Base-by-base conservation (phyloP, 176 grass and related monocot species). In the Phoenix roebelenii region DNA sequence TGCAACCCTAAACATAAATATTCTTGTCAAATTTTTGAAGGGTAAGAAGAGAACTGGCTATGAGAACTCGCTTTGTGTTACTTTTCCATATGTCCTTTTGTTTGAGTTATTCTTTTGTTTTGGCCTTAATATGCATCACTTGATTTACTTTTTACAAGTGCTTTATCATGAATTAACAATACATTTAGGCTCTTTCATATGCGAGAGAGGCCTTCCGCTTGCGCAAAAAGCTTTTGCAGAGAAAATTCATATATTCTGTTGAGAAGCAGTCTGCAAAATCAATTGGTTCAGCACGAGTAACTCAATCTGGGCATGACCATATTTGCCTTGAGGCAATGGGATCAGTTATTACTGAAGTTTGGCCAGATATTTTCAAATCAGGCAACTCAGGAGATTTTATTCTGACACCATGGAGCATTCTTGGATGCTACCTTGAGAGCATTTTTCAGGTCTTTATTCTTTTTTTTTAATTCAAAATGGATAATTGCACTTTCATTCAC, bases 371-470 rank as follows among this genome's bases (percentile, higher is more conserved):
- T 16, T 72, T 51, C 60, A 85, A 30, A 72, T 67, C 74, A 77
- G n/a, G 22, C 22, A 66, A 17, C 64, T 30, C 49, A 7, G 24
- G 26, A 59, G 83, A 97, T 63, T 83, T 51, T 74, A 80, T 80
- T 70, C 75, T 83, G 51, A 87, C 87, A 63, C 58, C 84, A 57
- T 97, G 92, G 92, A 78, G 39, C 80, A 72, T 85, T 59, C 80
- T 97, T 59, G 79, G 81, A 70, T 91, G 72, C 70, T 97, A 77
- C 35, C 86, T 97, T 62, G 92, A 97, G 75, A 97, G 92, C 76
- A 91, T 69, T 69, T 85, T 97, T 72, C 92, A 97, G 92, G 92
- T 97, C 61, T n/a, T 19, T 59, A 64, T 35, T 57, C 10, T 77
- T 73, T n/a, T 2, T 12, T 14, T 44, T 44, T 44, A 30, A 30